Conservation (phyloP, 202 grass and related monocot genomes). For the Zizania palustris region DNA sequence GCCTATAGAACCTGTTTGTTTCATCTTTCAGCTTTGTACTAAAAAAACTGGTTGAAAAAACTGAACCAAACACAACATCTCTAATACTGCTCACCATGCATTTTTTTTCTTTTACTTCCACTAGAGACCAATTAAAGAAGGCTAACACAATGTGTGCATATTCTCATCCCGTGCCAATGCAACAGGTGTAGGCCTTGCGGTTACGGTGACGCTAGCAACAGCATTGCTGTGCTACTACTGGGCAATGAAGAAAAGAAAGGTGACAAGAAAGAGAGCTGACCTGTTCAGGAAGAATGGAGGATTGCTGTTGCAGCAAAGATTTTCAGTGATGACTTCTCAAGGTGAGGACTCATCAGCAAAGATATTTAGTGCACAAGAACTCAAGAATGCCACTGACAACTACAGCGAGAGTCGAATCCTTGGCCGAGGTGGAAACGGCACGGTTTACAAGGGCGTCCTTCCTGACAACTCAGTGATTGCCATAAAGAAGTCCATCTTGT, state of each 20-base stretch:
- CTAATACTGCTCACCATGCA: background rate
- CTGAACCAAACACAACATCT: no score
- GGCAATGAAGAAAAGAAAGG: conserved; percentile 50
- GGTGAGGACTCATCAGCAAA: conserved; percentile 26
- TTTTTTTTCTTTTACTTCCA: background rate
- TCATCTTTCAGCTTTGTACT: no score
- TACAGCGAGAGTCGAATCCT: conserved; percentile 52
- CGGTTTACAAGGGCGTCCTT: conserved; percentile 63
- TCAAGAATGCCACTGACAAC: conserved; percentile 51
- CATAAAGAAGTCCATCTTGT: conserved; percentile 74
- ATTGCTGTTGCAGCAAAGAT: conserved; percentile 56
- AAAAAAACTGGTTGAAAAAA: no score
- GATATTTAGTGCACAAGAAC: conserved; percentile 69
- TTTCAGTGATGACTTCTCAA: conserved; percentile 43
- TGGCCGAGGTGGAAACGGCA: conserved; percentile 60
- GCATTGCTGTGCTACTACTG: conserved; percentile 25
- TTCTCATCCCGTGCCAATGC: background rate
- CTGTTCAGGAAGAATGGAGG: conserved; percentile 70
- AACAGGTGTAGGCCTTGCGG: conserved; percentile 49
- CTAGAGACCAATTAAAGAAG: background rate
- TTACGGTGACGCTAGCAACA: conserved; percentile 21
- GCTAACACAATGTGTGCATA: background rate
- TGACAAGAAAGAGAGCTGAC: conserved; percentile 42
- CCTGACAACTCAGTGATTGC: conserved; percentile 42
- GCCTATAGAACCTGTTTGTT: no score